Evolutionary conservation across 2,329 filamentous ascomycete species (phyloP).

Genomic region (Talaromyces sp.): DNA sequence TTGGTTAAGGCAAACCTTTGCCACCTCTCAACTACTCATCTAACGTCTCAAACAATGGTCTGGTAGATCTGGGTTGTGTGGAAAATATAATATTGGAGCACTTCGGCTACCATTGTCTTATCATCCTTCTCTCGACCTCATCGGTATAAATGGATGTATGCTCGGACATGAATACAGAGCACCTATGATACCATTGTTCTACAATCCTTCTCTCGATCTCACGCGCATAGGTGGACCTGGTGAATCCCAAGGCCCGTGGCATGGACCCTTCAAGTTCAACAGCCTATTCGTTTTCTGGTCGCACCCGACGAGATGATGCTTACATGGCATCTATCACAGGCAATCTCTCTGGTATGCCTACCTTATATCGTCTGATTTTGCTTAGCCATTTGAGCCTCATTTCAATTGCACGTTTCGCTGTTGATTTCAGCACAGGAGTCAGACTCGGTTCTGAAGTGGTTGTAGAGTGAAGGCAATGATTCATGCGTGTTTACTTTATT

Average conservation of each 20-base stretch:
- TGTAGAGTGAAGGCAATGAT: not conserved
- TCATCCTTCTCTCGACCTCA: not conserved
- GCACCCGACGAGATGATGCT: not conserved
- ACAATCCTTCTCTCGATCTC: not conserved
- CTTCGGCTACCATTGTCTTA: not conserved
- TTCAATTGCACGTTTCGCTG: not conserved
- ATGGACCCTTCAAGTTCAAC: not conserved
- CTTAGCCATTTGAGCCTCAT: not conserved
- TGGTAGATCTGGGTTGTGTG: not conserved
- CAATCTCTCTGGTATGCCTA: not conserved
- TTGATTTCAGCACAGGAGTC: not conserved
- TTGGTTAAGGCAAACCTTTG: not conserved
- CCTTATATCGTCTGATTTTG: not conserved
- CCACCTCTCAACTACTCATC: not conserved
- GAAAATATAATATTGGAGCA: not conserved
- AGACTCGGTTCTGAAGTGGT: not conserved
- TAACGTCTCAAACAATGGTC: not conserved
- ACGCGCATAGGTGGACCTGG: not conserved
- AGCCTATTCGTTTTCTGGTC: not conserved
- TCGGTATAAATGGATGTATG: not conserved
- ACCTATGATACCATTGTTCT: not conserved
- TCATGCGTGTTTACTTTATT: not conserved
- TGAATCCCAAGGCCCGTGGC: not conserved
- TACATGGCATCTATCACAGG: not conserved
- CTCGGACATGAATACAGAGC: not conserved